Evolutionary conservation across 352 stramenopile genomes (phyloP), one percentile per base, ranked within the genome.

Genomic region (Lagenidium giganteum): DNA sequence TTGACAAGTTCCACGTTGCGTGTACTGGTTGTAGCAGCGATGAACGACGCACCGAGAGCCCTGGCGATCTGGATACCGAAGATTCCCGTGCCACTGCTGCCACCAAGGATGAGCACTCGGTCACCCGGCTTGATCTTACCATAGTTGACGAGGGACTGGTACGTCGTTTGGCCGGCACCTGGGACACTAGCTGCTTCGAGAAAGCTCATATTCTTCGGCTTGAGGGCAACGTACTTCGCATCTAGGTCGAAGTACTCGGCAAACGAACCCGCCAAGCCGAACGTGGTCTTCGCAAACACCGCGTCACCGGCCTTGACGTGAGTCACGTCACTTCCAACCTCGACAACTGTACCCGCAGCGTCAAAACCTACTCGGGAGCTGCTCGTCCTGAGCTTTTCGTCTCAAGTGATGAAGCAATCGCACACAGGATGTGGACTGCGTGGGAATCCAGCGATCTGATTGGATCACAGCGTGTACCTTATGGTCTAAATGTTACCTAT

Each of bases 171-270:
- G 1, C 42, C 54, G 2, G 55, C 57, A 4, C 67, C 27, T 0
- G 70, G 64, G 16, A 76, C 47, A 25, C 37, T 51, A 1, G 67
- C 58, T 11, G 70, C 67, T 24, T 77, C 26, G 12, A 70, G 54
- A 29, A 80, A 80, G 23, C 51, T 62, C 9, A 74, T 31, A 17
- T 48, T 70, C 21, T 30, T 61, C 2, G 69, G 69, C 46, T 83
- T 85, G 12, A 42, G 42, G 1, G 64, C 65, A 24, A 85, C 59
- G 8, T 57, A 54, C 23, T 67, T 27, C n/a, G 48, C 54, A n/a
- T 64, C 55, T 6, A 66, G 17, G n/a, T n/a, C n/a, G n/a, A n/a
- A n/a, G n/a, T n/a, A n/a, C n/a, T n/a, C n/a, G n/a, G n/a, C n/a
- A n/a, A n/a, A n/a, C n/a, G n/a, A n/a, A n/a, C n/a, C n/a, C n/a